A percentile compares a stretch with the other conserved stretches of the same genome.
Evolutionary conservation across 805 yeast genomes (phyloP).

Genomic region (Lipomyces sp.): DNA sequence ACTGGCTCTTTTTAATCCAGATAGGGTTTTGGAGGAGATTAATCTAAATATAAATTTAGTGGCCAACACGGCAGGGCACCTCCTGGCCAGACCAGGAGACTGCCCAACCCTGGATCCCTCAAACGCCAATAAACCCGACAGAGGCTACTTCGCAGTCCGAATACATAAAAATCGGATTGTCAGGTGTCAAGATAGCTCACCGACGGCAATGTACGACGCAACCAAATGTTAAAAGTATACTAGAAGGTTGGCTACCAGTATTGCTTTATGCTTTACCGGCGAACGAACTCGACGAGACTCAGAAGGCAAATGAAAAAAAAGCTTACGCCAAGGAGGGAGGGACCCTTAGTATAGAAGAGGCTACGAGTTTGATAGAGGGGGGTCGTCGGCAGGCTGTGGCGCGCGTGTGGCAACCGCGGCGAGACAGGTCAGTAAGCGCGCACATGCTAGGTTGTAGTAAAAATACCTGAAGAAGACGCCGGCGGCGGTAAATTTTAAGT

Average conservation of each 20-base stretch:
- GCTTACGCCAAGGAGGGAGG: conserved; percentile 2
- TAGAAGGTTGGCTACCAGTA: not conserved
- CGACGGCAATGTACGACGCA: conserved; percentile 2
- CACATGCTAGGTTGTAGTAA: not conserved
- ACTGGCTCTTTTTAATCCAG: not conserved
- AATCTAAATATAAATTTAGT: not conserved
- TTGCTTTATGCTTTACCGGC: not conserved
- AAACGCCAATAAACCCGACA: conserved; percentile 1
- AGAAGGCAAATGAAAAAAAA: not conserved
- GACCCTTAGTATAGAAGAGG: not conserved
- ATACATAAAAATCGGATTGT: not conserved
- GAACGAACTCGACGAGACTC: not conserved
- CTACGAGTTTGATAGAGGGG: not conserved
- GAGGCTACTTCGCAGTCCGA: conserved; percentile 1
- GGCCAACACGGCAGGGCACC: not conserved
- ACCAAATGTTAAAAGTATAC: not conserved
- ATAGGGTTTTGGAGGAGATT: not conserved
- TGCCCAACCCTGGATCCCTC: not conserved
- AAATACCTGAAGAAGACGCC: not conserved
- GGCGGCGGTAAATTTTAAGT: not conserved
- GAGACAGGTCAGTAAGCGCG: not conserved
- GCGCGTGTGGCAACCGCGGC: not conserved
- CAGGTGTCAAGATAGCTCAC: not conserved
- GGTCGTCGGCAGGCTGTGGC: not conserved
- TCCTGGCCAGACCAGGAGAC: not conserved